Conservation (phyloP, 495 filamentous ascomycete species). For the Hypoxylon trugodes region DNA sequence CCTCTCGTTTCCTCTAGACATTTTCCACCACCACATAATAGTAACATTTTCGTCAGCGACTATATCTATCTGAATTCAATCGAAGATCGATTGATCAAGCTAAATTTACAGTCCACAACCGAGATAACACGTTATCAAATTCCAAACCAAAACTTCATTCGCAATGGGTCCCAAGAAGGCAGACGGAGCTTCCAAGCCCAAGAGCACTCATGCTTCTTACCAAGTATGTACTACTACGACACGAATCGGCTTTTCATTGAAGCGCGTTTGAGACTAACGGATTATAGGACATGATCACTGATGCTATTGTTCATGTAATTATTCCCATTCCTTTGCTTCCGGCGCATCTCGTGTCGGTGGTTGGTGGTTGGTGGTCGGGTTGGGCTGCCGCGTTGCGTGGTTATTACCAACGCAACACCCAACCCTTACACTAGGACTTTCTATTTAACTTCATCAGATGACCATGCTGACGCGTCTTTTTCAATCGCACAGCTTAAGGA, state of each 20-base stretch:
- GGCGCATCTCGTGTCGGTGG: constrained; percentile 45
- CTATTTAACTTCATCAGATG: constrained; percentile 29
- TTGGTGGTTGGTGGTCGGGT: constrained; percentile 40
- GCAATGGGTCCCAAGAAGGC: constrained; percentile 74
- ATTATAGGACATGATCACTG: constrained; percentile 70
- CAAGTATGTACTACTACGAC: constrained; percentile 60
- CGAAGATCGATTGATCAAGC: constrained; percentile 30
- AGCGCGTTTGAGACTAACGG: constrained; percentile 51
- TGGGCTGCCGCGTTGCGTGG: constrained; percentile 25
- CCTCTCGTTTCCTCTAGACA: constrained; percentile 49
- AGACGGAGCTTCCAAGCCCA: constrained; percentile 63
- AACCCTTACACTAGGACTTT: constrained; percentile 11
- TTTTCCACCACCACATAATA: constrained; percentile 15
- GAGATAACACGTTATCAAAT: constrained; percentile 9
- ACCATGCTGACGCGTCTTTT: constrained; percentile 56
- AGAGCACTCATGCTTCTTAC: constrained; percentile 64
- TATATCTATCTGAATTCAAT: constrained; percentile 10
- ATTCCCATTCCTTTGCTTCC: constrained; percentile 50
- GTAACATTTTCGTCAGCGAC: constrained; percentile 12
- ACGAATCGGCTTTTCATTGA: constrained; percentile 24
- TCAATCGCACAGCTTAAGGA: constrained; percentile 66
- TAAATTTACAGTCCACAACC: constrained; percentile 15
- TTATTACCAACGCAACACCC: constrained; percentile 29
- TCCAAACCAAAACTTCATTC: constrained; percentile 40
- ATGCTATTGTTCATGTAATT: constrained; percentile 72